phyloP scores from a whole-genome alignment of 768 basidiomycete genomes.

The Naganishia randhawae region DNA sequence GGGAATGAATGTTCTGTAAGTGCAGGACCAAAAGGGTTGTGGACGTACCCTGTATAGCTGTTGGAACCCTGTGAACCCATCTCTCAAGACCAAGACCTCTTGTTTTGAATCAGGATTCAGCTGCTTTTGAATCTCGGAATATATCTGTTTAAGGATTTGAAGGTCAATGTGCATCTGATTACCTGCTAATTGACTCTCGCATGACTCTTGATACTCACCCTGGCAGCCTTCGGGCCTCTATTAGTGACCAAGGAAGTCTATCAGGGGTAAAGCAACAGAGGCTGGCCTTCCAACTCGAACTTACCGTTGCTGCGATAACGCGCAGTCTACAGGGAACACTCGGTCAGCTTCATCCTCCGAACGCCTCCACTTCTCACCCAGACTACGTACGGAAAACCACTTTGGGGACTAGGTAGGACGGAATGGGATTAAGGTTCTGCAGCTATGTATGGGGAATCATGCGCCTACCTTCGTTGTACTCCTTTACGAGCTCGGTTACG shows the following conservation, averaged over 20 bases:
- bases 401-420: not conserved
- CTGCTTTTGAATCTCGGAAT: constrained; percentile 41
- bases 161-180: no score
- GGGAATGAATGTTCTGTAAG: not conserved
- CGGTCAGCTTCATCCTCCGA: not conserved
- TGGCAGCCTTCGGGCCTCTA: constrained; percentile 48
- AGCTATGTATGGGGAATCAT: not conserved
- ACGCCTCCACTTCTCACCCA: not conserved
- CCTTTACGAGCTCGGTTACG: constrained; percentile 41
- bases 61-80: constrained; percentile 50
- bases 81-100: constrained; percentile 45
- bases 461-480: constrained; percentile 39
- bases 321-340: constrained; percentile 41
- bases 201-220: constrained; percentile 34
- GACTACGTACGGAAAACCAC: constrained; percentile 46
- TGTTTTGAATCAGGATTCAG: constrained; percentile 34
- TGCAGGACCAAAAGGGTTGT: no score
- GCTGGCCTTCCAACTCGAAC: not conserved
- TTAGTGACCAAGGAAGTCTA: not conserved
- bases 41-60: constrained; percentile 41
- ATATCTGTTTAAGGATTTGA: constrained; percentile 36
- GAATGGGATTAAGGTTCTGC: not conserved
- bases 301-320: constrained; percentile 42
- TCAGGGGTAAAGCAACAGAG: constrained; percentile 9
- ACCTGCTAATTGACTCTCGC: not conserved